phyloP scores from a whole-genome alignment of 768 basidiomycete genomes.

The Russula compacta region DNA sequence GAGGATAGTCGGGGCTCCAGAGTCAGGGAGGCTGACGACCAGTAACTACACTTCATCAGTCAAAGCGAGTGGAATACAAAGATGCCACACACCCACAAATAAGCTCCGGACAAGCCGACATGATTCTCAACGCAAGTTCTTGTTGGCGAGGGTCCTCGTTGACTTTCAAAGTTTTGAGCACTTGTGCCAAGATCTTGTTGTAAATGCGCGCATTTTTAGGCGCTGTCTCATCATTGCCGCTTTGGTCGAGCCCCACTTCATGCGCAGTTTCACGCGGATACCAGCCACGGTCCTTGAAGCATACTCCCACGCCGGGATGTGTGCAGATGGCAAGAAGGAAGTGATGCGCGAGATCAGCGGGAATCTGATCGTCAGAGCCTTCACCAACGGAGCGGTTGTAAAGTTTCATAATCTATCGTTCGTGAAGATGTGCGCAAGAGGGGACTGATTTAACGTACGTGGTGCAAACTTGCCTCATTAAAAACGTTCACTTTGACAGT shows the following conservation, averaged over 20 bases:
- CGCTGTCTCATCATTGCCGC: constrained; percentile 32
- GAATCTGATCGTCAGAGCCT: constrained; percentile 43
- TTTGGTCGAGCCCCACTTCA: constrained; percentile 27
- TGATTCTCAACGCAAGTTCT: constrained; percentile 71
- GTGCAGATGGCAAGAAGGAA: constrained; percentile 82
- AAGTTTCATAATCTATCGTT: constrained; percentile 54
- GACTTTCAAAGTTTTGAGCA: constrained; percentile 69
- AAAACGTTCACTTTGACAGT: constrained; percentile 67
- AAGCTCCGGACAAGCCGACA: constrained; percentile 80
- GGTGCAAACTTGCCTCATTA: constrained; percentile 51
- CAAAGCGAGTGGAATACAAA: neutral
- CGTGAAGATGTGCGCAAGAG: neutral
- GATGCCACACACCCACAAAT: constrained; percentile 52
- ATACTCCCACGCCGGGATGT: constrained; percentile 72
- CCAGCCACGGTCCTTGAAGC: constrained; percentile 87
- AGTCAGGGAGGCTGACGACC: constrained; percentile 57
- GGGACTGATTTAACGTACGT: constrained; percentile 35
- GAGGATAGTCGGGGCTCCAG: constrained; percentile 82
- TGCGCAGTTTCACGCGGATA: constrained; percentile 60
- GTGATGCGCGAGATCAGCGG: constrained; percentile 76
- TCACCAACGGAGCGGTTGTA: constrained; percentile 55
- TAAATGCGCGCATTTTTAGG: constrained; percentile 45
- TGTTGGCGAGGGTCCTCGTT: constrained; percentile 84
- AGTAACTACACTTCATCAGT: constrained; percentile 44
- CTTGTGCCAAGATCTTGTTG: constrained; percentile 75